phyloP scores from a whole-genome alignment of 495 filamentous ascomycete species.

The Hypoxylon cercidicola region DNA sequence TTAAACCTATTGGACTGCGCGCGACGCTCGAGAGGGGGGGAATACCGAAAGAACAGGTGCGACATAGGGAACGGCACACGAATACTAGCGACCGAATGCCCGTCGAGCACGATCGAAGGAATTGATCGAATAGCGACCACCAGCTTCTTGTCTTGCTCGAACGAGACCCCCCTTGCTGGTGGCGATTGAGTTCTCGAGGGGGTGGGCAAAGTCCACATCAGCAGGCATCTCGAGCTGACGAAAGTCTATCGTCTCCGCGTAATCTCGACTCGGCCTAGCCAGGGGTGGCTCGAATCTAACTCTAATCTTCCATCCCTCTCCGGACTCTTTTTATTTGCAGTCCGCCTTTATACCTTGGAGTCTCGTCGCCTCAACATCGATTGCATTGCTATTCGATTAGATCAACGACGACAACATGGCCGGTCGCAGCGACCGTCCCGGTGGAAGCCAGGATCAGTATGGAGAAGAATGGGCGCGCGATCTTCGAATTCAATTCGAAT shows the following conservation, averaged over 20 bases:
- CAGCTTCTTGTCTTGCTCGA: constrained; percentile 32
- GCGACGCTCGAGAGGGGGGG: constrained; percentile 19
- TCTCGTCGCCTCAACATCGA: constrained; percentile 3
- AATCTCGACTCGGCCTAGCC: constrained; percentile 27
- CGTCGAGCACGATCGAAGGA: not conserved
- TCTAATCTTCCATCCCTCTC: constrained; percentile 19
- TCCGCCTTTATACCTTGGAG: not conserved
- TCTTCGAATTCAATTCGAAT: constrained; percentile 71
- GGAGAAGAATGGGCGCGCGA: constrained; percentile 65
- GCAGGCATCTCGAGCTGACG: constrained; percentile 32
- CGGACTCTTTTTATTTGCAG: not conserved
- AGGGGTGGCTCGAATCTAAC: constrained; percentile 8
- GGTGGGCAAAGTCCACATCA: constrained; percentile 34
- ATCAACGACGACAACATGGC: constrained; percentile 29
- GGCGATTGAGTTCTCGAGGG: constrained; percentile 31
- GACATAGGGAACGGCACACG: constrained; percentile 33
- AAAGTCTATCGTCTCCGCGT: constrained; percentile 31
- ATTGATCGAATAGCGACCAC: constrained; percentile 36
- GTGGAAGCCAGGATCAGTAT: constrained; percentile 48
- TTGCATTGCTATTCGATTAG: not conserved
- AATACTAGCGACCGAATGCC: constrained; percentile 25
- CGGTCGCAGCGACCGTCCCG: constrained; percentile 30
- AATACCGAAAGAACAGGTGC: constrained; percentile 32
- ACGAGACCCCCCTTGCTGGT: constrained; percentile 27
- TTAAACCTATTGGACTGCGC: constrained; percentile 25